These are phyloP conservation scores for Rachicladosporium sp. DNA, from an alignment of 2,329 filamentous ascomycete species.

Conservation along the genomic window DNA sequence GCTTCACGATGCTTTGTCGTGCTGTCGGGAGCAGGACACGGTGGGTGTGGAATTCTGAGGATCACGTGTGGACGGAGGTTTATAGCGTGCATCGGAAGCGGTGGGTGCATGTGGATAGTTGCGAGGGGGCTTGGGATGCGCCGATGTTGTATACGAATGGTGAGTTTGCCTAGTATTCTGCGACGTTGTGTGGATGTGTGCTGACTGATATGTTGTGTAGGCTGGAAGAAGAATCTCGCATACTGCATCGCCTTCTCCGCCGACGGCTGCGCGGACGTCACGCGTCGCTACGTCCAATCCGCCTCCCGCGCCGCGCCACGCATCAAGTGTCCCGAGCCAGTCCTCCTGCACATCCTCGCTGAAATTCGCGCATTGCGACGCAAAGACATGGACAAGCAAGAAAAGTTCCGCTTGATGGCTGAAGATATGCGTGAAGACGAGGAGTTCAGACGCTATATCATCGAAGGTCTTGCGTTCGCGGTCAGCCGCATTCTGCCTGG, in stretches of 20 bases:
- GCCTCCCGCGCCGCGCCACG: constrained; percentile 60
- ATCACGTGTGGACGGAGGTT: constrained; percentile 95
- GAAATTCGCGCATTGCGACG: constrained; percentile 81
- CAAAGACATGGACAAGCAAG: constrained; percentile 72
- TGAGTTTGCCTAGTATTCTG: constrained; percentile 23
- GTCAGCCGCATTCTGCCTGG: constrained; percentile 54
- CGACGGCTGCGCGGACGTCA: constrained; percentile 62
- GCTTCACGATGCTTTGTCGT: constrained; percentile 95
- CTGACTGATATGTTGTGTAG: constrained; percentile 25
- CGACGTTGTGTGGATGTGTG: constrained; percentile 1
- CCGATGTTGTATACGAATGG: constrained; percentile 82
- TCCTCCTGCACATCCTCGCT: constrained; percentile 74
- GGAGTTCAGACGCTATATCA: constrained; percentile 62
- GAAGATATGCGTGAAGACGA: constrained; percentile 66
- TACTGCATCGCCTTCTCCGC: constrained; percentile 96
- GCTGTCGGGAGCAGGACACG: constrained; percentile 81
- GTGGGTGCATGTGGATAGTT: constrained; percentile 95
- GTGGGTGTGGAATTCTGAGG: constrained; percentile 98
- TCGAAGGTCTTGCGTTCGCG: constrained; percentile 60
- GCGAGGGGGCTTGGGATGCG: constrained; percentile 91
- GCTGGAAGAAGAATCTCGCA: constrained; percentile 91
- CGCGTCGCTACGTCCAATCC: constrained; percentile 59
- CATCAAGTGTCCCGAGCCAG: constrained; percentile 72
- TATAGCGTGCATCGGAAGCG: constrained; percentile 87
- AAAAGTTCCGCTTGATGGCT: constrained; percentile 68